These are phyloP conservation scores for Pseudocercospora eumusae DNA, from an alignment of 2,329 filamentous ascomycete species.

Conservation along the genomic window DNA sequence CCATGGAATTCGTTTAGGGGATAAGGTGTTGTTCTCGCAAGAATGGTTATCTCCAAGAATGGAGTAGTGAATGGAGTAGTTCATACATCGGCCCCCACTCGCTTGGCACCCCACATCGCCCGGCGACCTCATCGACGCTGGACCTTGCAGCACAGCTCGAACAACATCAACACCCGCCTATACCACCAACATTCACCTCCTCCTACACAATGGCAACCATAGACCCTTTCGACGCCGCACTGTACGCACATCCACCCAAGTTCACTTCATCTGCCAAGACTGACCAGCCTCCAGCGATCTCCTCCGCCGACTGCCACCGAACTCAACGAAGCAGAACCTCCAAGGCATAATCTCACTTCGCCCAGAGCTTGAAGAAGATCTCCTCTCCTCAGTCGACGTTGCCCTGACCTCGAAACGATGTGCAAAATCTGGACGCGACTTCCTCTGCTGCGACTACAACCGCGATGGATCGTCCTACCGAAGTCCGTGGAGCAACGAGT, in stretches of 20 bases:
- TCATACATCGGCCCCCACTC: constrained; percentile 3
- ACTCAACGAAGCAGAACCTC: constrained; percentile 85
- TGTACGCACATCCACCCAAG: constrained; percentile 60
- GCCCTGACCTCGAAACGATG: constrained; percentile 85
- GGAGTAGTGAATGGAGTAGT: no score
- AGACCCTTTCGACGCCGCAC: constrained; percentile 73
- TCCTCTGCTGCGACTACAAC: constrained; percentile 99
- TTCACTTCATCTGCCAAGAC: constrained; percentile 11
- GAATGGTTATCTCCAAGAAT: no score
- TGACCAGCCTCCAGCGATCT: constrained; percentile 69
- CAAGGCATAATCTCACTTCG: constrained; percentile 84
- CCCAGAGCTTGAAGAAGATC: constrained; percentile 92
- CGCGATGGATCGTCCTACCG: constrained; percentile 97
- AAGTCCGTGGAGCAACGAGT: constrained; percentile 98
- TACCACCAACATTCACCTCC: no score
- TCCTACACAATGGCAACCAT: constrained; percentile 42
- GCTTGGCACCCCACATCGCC: constrained; percentile 6
- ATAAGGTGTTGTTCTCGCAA: no score
- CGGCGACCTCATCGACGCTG: not conserved
- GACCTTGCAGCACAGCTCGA: constrained; percentile 1
- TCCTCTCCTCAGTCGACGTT: constrained; percentile 96
- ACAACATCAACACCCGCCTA: not conserved
- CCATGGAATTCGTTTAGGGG: no score
- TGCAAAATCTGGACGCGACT: constrained; percentile 86
- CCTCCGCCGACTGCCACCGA: constrained; percentile 94